Conservation (phyloP, 2,329 filamentous ascomycete species). For the Pseudogymnoascus sp. region DNA sequence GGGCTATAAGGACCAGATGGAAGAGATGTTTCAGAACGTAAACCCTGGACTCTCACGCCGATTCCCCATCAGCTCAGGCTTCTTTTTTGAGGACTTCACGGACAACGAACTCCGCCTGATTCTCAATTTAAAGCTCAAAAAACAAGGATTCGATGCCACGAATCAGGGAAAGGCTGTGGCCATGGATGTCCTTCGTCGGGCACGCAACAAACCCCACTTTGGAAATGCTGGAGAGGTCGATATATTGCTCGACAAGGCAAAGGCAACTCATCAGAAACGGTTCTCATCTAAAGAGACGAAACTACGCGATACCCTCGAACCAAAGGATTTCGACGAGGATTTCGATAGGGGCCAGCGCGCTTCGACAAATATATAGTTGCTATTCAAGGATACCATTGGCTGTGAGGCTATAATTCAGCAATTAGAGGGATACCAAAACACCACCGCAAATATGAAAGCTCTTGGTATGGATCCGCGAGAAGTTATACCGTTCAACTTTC, state of each 20-base stretch:
- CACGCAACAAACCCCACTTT: constrained; percentile 40
- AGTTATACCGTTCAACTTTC: neutral
- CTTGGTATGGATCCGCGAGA: neutral
- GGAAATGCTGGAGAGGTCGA: constrained; percentile 68
- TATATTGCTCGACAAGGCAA: constrained; percentile 26
- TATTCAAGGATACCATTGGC: neutral
- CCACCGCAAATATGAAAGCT: neutral
- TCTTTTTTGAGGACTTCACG: constrained; percentile 58
- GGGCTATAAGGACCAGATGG: constrained; percentile 61
- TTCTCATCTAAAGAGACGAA: too few species aligned
- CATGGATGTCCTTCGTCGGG: neutral
- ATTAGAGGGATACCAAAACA: neutral
- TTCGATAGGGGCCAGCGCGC: neutral
- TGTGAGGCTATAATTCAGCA: neutral
- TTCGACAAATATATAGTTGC: neutral
- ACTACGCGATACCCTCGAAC: too few species aligned
- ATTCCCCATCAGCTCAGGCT: constrained; percentile 45
- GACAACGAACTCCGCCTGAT: constrained; percentile 28
- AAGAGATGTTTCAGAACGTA: constrained; percentile 59
- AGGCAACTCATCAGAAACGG: too few species aligned
- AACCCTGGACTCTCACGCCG: constrained; percentile 57
- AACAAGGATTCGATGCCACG: constrained; percentile 40
- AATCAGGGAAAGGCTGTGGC: neutral
- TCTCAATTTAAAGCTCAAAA: too few species aligned
- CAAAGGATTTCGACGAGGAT: neutral